Conservation (phyloP, 2,329 filamentous ascomycete species). For the Microdochium bolleyi region DNA sequence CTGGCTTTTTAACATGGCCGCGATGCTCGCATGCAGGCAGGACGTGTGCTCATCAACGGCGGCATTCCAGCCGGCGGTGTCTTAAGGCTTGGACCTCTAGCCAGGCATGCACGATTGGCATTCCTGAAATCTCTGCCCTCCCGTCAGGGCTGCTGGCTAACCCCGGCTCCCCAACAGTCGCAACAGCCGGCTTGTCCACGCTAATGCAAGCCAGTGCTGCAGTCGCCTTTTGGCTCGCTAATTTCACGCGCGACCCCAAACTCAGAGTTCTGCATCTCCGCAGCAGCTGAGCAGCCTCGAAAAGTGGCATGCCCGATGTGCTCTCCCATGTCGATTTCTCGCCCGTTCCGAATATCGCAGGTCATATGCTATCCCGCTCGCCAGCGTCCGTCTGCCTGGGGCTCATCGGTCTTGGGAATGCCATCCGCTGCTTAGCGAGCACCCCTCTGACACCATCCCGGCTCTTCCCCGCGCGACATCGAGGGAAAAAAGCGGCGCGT, state of each 20-base stretch:
- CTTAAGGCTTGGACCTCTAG: not conserved
- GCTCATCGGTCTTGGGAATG: no score
- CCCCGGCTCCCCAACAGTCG: not conserved
- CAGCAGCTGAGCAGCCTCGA: not conserved
- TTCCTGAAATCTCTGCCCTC: not conserved
- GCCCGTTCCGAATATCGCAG: no score
- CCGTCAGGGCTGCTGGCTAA: not conserved
- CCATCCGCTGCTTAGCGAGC: no score
- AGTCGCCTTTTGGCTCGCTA: not conserved
- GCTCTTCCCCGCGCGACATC: no score
- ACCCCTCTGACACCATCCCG: no score
- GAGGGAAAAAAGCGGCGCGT: no score
- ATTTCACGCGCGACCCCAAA: not conserved
- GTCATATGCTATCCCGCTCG: no score
- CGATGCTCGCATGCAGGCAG: not conserved
- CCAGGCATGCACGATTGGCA: not conserved
- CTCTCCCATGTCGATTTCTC: no score
- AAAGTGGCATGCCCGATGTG: not conserved
- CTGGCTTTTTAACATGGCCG: not conserved
- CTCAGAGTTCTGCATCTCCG: not conserved
- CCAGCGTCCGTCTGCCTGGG: no score
- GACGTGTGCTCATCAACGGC: not conserved
- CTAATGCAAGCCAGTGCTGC: not conserved
- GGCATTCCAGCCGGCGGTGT: not conserved
- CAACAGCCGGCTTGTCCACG: not conserved